Base-by-base conservation (phyloP, 192 early-diverging fungal species). In the Podila horticola region DNA sequence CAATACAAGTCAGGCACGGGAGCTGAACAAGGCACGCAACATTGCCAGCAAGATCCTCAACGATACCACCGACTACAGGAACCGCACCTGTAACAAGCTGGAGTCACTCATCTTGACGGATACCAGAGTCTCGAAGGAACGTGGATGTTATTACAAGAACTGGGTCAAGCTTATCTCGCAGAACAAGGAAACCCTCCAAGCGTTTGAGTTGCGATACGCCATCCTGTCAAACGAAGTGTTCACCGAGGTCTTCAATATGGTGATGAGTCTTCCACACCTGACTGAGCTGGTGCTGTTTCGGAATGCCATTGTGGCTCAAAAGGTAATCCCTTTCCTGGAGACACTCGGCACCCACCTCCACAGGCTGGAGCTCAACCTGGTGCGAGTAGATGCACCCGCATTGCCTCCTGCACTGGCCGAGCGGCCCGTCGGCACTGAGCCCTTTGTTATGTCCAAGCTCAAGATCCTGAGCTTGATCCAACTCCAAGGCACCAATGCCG, bases 101-200 rank as follows among this genome's bases (percentile, higher is more conserved):
- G 68, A 76, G 45, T 28, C 28, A 45, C 63, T 76, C 5, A 71
- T 76, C 12, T 52, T 76, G 38, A 70, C 63, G n/a, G 74, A 76
- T 1, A 65, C 30, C 45, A 58, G 74, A 26, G 64, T 61, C 15
- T 71, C 67, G 3, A 58, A 68, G 6, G 74, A 76, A 1, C 63
- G 68, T 24, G 69, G 69, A 2, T 79, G 69, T 34, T 48, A 71
- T 38, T 76, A 66, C 58, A 65, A 28, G 34, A 66, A 71, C 58
- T 76, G 67, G 67, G 28, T 76, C 5, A 57, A 59, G 26, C 49
- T 76, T 4, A 66, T 76, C 24, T 55, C 57, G 5, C 26, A 63
- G 31, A 76, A 76, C 57, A 51, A 64, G 19, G 52, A 11, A 3
- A 59, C 67, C 11, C 62, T 75, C 4, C 26, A 26, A 2, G 51